Conservation (phyloP, 345 rosid genomes). For the Citrus australasica region DNA sequence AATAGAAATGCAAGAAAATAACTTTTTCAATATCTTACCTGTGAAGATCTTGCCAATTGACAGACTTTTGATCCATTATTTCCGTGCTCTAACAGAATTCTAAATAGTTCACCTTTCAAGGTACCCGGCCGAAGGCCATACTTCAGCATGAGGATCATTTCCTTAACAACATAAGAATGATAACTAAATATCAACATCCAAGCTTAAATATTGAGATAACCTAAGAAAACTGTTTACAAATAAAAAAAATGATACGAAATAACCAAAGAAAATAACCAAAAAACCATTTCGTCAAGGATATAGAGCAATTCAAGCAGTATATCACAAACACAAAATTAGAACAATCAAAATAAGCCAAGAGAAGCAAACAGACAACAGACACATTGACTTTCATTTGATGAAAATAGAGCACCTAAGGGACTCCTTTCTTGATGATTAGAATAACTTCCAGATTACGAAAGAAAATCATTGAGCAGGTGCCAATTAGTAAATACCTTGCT, state of each 20-base stretch:
- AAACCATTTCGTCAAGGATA: background rate
- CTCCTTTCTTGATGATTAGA: too few relatives aligned
- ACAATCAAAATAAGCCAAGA: background rate
- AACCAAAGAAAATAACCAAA: background rate
- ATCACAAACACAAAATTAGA: background rate
- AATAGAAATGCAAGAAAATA: background rate
- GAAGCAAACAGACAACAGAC: constrained; percentile 1
- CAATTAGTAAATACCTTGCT: constrained; percentile 52
- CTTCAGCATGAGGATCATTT: constrained; percentile 68
- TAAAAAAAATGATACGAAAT: background rate
- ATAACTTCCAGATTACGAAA: background rate
- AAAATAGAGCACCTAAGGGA: background rate
- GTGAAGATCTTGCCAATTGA: constrained; percentile 57
- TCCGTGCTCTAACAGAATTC: constrained; percentile 60
- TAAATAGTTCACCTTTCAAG: constrained; percentile 81
- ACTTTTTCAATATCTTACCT: constrained; percentile 37
- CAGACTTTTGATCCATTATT: constrained; percentile 66
- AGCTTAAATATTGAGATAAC: background rate
- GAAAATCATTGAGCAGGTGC: background rate
- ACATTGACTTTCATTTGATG: background rate
- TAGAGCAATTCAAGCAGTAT: background rate
- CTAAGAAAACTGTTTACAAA: background rate
- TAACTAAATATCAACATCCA: constrained; percentile 14
- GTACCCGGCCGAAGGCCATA: constrained; percentile 70
- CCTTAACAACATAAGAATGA: constrained; percentile 38